Conservation (phyloP, 768 basidiomycete species). For the Sporobolomyces phaffii region DNA sequence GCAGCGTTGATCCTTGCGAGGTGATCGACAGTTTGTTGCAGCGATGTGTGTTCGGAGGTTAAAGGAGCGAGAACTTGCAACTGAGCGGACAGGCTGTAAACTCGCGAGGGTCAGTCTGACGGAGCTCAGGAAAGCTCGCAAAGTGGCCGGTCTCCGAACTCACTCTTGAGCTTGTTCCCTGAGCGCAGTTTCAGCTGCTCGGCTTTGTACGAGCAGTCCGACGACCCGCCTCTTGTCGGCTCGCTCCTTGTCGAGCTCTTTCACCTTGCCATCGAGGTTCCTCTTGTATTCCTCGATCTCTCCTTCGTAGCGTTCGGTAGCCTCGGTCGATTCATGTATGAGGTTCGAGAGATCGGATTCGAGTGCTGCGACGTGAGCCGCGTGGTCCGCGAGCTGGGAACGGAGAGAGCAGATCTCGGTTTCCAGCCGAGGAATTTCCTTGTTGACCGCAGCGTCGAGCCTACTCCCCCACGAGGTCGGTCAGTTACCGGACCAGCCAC, state of each 20-base stretch:
- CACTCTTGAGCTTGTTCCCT: slow-evolving; percentile 65
- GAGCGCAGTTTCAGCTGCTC: slow-evolving; percentile 58
- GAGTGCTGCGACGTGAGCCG: neutral
- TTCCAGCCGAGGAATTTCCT: slow-evolving; percentile 58
- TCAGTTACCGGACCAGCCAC: no score
- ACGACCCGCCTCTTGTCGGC: slow-evolving; percentile 25
- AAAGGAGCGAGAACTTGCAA: slow-evolving; percentile 58
- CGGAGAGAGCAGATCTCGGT: neutral
- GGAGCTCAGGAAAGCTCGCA: no score
- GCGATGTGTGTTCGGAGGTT: neutral
- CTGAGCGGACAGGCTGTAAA: slow-evolving; percentile 55
- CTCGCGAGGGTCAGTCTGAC: neutral
- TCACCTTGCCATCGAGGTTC: slow-evolving; percentile 13
- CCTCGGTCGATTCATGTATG: slow-evolving; percentile 42
- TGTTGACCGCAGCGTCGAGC: slow-evolving; percentile 26
- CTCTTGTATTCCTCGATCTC: slow-evolving; percentile 54
- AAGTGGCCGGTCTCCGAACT: no score
- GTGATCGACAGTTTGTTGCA: slow-evolving; percentile 22
- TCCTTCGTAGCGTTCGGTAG: slow-evolving; percentile 57
- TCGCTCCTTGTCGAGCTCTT: slow-evolving; percentile 18
- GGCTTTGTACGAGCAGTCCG: slow-evolving; percentile 20
- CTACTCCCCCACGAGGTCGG: no score
- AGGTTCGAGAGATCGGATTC: slow-evolving; percentile 4
- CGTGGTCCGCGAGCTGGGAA: neutral
- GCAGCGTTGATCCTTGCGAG: slow-evolving; percentile 57